phyloP scores from a whole-genome alignment of 768 basidiomycete species.

The Pisolithus microcarpus region DNA sequence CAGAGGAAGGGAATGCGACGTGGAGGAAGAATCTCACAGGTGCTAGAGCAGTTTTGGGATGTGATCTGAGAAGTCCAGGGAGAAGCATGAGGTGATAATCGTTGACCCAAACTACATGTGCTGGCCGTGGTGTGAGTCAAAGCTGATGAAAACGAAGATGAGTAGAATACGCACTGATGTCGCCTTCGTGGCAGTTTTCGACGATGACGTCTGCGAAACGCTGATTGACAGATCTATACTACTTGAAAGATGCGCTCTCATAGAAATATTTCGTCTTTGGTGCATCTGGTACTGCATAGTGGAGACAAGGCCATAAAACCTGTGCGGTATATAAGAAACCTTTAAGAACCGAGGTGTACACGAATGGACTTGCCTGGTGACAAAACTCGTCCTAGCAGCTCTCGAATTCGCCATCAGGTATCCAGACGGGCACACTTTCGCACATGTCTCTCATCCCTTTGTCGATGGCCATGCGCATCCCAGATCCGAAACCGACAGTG shows the following conservation, averaged over 20 bases:
- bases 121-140: neutral
- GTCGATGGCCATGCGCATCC: slow-evolving; percentile 51
- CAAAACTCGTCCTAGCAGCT: slow-evolving; percentile 83
- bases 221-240: slow-evolving; percentile 86
- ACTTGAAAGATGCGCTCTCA: slow-evolving; percentile 72
- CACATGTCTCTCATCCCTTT: slow-evolving; percentile 35
- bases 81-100: slow-evolving; percentile 97
- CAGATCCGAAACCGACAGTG: slow-evolving; percentile 57
- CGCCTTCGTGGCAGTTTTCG: slow-evolving; percentile 75
- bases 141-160: neutral
- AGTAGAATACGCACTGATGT: slow-evolving; percentile 47
- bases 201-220: slow-evolving; percentile 84
- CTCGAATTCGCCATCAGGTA: slow-evolving; percentile 71
- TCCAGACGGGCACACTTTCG: slow-evolving; percentile 61
- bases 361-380: slow-evolving; percentile 47
- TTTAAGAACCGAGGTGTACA: slow-evolving; percentile 8
- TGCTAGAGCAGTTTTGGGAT: slow-evolving; percentile 37
- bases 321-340: slow-evolving; percentile 13
- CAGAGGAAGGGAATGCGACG: slow-evolving; percentile 91
- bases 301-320: slow-evolving; percentile 83
- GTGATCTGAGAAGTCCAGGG: slow-evolving; percentile 73
- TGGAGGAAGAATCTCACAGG: slow-evolving; percentile 87
- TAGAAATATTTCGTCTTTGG: slow-evolving; percentile 76
- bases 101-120: slow-evolving; percentile 63
- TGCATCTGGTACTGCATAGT: no score